These are phyloP conservation scores for Kwoniella dejecticola DNA, from an alignment of 768 basidiomycete genomes.

Conservation along the genomic window DNA sequence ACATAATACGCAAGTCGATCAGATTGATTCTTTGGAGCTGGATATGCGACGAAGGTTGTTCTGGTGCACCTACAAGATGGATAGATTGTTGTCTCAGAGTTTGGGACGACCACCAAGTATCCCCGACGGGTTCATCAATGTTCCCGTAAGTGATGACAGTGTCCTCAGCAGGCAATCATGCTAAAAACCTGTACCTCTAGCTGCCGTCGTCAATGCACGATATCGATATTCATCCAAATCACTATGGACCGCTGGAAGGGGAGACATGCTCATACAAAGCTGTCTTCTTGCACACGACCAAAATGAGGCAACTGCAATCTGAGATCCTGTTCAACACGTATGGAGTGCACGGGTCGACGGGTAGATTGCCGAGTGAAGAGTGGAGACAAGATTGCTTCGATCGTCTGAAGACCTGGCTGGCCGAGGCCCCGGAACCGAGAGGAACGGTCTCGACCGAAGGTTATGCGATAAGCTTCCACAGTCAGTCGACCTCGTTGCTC, in stretches of 20 bases:
- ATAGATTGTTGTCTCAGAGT: conserved; percentile 51
- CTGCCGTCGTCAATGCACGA: conserved; percentile 51
- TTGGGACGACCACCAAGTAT: conserved; percentile 55
- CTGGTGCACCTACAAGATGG: conserved; percentile 55
- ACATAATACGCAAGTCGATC: conserved; percentile 42
- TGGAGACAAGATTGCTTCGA: conserved; percentile 55
- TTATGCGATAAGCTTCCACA: conserved; percentile 56
- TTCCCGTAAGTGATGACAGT: conserved; percentile 39
- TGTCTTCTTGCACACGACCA: conserved; percentile 50
- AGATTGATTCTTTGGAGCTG: conserved; percentile 47
- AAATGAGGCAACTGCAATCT: conserved; percentile 54
- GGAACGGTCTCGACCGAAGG: conserved; percentile 54
- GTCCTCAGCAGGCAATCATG: not conserved
- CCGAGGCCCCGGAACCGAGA: conserved; percentile 53
- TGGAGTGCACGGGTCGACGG: conserved; percentile 45
- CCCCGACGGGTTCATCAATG: conserved; percentile 56
- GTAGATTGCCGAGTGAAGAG: conserved; percentile 28
- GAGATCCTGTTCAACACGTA: conserved; percentile 53
- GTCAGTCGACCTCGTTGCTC: conserved; percentile 35
- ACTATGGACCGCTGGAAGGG: conserved; percentile 38
- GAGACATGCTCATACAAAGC: conserved; percentile 52
- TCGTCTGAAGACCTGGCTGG: conserved; percentile 52
- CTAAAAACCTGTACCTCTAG: conserved; percentile 13
- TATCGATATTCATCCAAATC: conserved; percentile 42
- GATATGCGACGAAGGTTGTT: conserved; percentile 55